Percentiles rank a stretch among this genome's conserved stretches.
phyloP scores from a whole-genome alignment of 768 basidiomycete genomes.

The Boletus edulis region DNA sequence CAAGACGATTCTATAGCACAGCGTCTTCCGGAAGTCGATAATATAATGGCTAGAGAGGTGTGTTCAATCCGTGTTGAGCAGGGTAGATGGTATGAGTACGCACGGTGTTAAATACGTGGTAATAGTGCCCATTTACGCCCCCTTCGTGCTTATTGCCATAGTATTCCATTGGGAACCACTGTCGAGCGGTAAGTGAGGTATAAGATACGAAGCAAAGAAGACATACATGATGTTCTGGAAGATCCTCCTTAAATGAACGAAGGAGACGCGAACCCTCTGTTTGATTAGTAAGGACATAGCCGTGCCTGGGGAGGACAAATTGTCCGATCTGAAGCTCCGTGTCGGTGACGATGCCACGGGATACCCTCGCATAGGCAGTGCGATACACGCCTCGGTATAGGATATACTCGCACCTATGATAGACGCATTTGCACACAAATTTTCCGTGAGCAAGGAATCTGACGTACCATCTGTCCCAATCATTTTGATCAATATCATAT shows the following conservation, averaged over 20 bases:
- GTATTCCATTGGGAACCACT: constrained; percentile 82
- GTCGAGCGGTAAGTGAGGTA: constrained; percentile 1
- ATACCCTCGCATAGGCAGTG: constrained; percentile 79
- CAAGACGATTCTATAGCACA: constrained; percentile 29
- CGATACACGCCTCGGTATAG: constrained; percentile 78
- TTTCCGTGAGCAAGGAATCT: neutral
- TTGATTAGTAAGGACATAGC: constrained; percentile 52
- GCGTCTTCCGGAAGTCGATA: constrained; percentile 48
- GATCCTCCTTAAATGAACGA: constrained; percentile 61
- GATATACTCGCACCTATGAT: constrained; percentile 84
- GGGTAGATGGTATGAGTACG: constrained; percentile 19
- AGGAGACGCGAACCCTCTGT: constrained; percentile 62
- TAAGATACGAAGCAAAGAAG: neutral
- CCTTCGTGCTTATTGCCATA: constrained; percentile 51
- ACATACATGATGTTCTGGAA: constrained; percentile 63
- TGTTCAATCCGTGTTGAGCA: neutral
- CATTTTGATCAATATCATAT: constrained; percentile 75
- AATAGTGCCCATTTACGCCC: constrained; percentile 68
- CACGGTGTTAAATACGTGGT: constrained; percentile 76
- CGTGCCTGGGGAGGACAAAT: constrained; percentile 70
- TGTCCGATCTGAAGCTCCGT: constrained; percentile 89
- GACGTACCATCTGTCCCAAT: constrained; percentile 65
- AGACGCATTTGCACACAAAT: neutral
- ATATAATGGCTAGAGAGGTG: constrained; percentile 44
- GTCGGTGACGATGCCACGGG: constrained; percentile 82